Conservation (phyloP, 2,329 filamentous ascomycete genomes). For the Pezicula neosporulosa region DNA sequence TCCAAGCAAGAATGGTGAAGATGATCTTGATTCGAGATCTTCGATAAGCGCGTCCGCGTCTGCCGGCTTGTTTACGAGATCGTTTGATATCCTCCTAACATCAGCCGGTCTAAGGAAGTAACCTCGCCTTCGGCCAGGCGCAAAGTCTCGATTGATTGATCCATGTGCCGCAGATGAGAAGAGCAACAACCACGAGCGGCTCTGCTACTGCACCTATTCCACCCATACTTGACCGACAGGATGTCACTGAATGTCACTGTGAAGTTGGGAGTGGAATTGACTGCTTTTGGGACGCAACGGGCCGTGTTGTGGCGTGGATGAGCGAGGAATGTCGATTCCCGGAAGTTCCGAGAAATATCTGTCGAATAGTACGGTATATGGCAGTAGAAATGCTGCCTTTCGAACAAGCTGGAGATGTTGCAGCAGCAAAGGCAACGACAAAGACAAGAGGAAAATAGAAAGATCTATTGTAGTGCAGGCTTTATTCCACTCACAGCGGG, state of each 20-base stretch:
- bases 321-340: neutral
- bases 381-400: too few relatives aligned
- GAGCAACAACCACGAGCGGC: slow-evolving; percentile 55
- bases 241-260: neutral
- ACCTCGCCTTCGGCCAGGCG: slow-evolving; percentile 19
- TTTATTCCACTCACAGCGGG: too few relatives aligned
- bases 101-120: slow-evolving; percentile 3
- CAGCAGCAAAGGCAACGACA: too few relatives aligned
- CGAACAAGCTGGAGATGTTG: too few relatives aligned
- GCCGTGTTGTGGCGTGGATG: neutral
- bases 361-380: too few relatives aligned
- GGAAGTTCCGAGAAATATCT: too few relatives aligned
- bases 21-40: slow-evolving; percentile 17
- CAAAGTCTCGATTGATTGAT: slow-evolving; percentile 56
- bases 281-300: neutral
- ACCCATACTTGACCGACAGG: slow-evolving; percentile 8
- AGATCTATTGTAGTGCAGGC: too few relatives aligned
- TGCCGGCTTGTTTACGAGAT: neutral
- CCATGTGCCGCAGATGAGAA: slow-evolving; percentile 59
- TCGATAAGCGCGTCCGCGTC: slow-evolving; percentile 2
- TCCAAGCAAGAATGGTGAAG: slow-evolving; percentile 35
- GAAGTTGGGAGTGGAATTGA: neutral
- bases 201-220: slow-evolving; percentile 56
- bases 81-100: slow-evolving; percentile 4
- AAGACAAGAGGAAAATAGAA: too few relatives aligned